phyloP scores from a whole-genome alignment of 1,284 basidiomycete genomes.

The Moniliophthora roreri region DNA sequence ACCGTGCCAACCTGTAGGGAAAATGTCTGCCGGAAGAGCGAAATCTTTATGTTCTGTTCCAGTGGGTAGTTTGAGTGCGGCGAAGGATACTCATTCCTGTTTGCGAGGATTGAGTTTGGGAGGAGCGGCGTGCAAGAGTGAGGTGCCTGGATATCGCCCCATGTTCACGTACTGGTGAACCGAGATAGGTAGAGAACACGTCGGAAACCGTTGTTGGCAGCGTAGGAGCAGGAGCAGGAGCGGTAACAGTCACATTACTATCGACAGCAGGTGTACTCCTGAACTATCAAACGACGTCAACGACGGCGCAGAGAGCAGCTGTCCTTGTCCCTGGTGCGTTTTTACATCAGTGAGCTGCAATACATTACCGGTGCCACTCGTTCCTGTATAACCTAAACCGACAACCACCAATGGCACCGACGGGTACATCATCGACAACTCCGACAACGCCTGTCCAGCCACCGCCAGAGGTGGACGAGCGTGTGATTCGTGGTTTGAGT shows the following conservation, averaged over 20 bases:
- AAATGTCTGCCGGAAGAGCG: constrained; percentile 51
- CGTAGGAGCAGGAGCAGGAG: neutral
- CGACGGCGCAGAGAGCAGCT: neutral
- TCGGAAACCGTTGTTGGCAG: too few relatives aligned
- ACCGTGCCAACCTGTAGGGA: constrained; percentile 57
- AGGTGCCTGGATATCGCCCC: constrained; percentile 48
- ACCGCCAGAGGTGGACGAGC: constrained; percentile 13
- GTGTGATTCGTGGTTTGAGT: too few relatives aligned
- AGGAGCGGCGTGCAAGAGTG: neutral
- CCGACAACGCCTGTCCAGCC: too few relatives aligned
- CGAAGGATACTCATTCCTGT: constrained; percentile 54
- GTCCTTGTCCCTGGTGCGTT: too few relatives aligned
- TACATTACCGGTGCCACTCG: too few relatives aligned
- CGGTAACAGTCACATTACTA: too few relatives aligned
- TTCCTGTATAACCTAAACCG: too few relatives aligned
- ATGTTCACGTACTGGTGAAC: constrained; percentile 39
- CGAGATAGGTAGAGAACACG: neutral
- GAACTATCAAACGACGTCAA: neutral
- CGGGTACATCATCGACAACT: too few relatives aligned
- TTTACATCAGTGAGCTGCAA: too few relatives aligned
- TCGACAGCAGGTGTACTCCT: too few relatives aligned
- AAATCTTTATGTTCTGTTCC: constrained; percentile 56
- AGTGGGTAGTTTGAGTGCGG: constrained; percentile 48
- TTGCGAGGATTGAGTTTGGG: neutral
- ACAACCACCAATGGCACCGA: neutral